These are phyloP conservation scores for Saprolegnia diclina DNA, from an alignment of 352 stramenopile genomes.

Conservation along the genomic window DNA sequence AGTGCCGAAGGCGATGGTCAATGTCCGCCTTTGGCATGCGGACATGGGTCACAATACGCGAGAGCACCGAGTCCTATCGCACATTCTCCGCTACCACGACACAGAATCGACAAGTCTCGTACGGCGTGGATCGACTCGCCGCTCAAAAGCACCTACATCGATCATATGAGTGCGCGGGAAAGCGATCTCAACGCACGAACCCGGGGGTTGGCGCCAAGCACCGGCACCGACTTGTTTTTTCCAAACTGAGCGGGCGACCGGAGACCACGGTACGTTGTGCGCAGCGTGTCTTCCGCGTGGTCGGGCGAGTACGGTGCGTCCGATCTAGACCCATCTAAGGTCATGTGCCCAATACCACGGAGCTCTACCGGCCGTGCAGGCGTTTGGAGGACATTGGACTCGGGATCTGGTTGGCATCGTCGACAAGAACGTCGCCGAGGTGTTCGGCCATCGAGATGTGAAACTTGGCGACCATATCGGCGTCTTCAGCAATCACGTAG, in stretches of 20 bases:
- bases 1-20: not conserved
- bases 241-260: not conserved
- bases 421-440: not conserved
- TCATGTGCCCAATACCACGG: not conserved
- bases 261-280: not conserved
- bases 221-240: not conserved
- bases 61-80: slow-evolving; percentile 9
- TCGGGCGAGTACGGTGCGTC: not conserved
- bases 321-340: not conserved
- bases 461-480: slow-evolving; percentile 53
- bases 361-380: not conserved
- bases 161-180: not conserved
- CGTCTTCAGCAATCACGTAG: slow-evolving; percentile 81
- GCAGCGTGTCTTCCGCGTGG: not conserved
- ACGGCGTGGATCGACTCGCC: not conserved
- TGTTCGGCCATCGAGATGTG: slow-evolving; percentile 11
- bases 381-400: not conserved
- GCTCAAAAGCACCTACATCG: not conserved
- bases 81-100: not conserved
- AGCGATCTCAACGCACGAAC: not conserved
- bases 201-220: not conserved
- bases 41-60: not conserved
- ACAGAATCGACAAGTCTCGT: too few relatives aligned
- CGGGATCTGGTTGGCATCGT: too few relatives aligned
- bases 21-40: slow-evolving; percentile 1